A percentile compares a stretch with the other conserved stretches of the same genome.
Evolutionary conservation across 495 filamentous ascomycete genomes (phyloP).

Genomic region (Penicillium odoratum): DNA sequence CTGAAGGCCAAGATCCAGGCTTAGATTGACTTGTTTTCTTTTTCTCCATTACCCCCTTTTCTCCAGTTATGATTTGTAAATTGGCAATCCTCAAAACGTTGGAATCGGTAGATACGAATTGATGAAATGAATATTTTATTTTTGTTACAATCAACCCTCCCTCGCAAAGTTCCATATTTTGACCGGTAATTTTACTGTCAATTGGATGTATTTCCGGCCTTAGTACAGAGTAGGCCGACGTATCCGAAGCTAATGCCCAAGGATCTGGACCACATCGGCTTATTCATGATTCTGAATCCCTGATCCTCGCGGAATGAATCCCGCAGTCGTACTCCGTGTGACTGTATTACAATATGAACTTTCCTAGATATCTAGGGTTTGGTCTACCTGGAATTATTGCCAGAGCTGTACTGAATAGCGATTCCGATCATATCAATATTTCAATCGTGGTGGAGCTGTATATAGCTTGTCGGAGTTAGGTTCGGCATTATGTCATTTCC

Average conservation of each 20-base stretch:
- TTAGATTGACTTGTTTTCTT: slow-evolving; percentile 30
- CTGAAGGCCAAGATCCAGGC: slow-evolving; percentile 80
- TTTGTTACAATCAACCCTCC: not conserved
- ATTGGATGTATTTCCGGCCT: not conserved
- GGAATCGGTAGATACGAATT: slow-evolving; percentile 45
- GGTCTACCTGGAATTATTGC: not conserved
- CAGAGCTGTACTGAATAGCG: not conserved
- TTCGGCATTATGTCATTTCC: slow-evolving; percentile 32
- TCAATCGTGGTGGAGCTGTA: not conserved
- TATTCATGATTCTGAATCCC: slow-evolving; percentile 18
- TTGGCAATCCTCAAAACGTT: slow-evolving; percentile 32
- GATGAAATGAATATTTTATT: slow-evolving; percentile 24
- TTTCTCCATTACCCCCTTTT: slow-evolving; percentile 16
- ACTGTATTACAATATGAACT: not conserved
- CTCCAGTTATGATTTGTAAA: slow-evolving; percentile 27
- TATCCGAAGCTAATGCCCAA: slow-evolving; percentile 1
- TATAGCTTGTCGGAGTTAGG: not conserved
- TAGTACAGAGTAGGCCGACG: not conserved
- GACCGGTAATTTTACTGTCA: not conserved
- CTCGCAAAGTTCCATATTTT: too few species aligned
- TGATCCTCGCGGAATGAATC: slow-evolving; percentile 9
- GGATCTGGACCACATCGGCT: slow-evolving; percentile 30
- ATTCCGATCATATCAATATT: not conserved
- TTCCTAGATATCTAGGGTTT: not conserved
- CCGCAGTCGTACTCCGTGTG: slow-evolving; percentile 18